These are phyloP conservation scores for Cenchrus purpureus DNA, from an alignment of 176 grass and related monocot genomes.

Conservation along the genomic window DNA sequence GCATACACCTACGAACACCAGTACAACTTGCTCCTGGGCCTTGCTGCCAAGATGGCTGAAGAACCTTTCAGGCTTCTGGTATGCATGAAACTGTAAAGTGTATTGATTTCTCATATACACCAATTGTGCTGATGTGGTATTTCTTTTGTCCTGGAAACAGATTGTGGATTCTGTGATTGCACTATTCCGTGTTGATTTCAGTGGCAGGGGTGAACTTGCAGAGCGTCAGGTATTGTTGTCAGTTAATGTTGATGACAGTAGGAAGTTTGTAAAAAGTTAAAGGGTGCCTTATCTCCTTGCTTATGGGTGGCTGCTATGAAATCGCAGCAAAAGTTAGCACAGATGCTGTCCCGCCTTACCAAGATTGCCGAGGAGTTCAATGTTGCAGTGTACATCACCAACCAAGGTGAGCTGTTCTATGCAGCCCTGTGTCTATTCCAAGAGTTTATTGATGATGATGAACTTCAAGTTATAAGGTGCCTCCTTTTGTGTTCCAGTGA, in stretches of 20 bases:
- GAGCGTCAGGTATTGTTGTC: constrained; percentile 64
- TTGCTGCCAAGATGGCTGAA: constrained; percentile 97
- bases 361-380: constrained; percentile 98
- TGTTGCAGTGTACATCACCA: constrained; percentile 96
- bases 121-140: constrained; percentile 27
- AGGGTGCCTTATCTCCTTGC: constrained; percentile 24
- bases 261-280: not conserved
- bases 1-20: constrained; percentile 96
- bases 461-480: constrained; percentile 16
- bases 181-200: constrained; percentile 84
- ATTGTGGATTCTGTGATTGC: constrained; percentile 90
- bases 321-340: constrained; percentile 91
- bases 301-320: constrained; percentile 22
- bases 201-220: constrained; percentile 79
- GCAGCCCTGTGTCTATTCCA: constrained; percentile 7
- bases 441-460: not conserved
- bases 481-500: constrained; percentile 59
- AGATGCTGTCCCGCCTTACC: constrained; percentile 86
- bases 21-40: constrained; percentile 87
- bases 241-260: not conserved
- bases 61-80: constrained; percentile 87
- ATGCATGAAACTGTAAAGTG: constrained; percentile 3
- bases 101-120: not conserved
- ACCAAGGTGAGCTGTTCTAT: constrained; percentile 62
- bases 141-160: constrained; percentile 43